A percentile compares a stretch with the other conserved stretches of the same genome.
phyloP scores from a whole-genome alignment of 495 filamentous ascomycete genomes.

The Podospora pseudopauciseta region DNA sequence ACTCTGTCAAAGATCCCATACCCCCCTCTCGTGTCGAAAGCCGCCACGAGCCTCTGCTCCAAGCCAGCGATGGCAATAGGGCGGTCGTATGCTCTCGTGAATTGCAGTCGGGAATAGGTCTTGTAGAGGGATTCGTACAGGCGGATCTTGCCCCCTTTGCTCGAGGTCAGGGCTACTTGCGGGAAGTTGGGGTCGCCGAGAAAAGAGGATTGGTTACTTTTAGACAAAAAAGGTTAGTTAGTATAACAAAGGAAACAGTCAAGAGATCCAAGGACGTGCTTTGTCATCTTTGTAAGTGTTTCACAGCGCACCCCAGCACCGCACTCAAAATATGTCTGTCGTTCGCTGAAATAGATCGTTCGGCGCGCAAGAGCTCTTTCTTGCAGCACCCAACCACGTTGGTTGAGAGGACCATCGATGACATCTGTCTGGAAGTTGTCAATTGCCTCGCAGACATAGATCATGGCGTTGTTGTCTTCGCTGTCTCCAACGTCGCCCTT shows the following conservation, averaged over 20 bases:
- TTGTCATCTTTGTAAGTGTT: conserved; percentile 24
- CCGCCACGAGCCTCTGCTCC: conserved; percentile 22
- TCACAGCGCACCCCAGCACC: conserved; percentile 39
- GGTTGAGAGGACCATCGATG: conserved; percentile 26
- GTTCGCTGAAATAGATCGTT: conserved; percentile 37
- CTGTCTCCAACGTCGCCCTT: neutral
- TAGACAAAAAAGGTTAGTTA: neutral
- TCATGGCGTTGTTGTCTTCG: neutral
- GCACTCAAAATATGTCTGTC: conserved; percentile 41
- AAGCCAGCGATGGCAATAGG: conserved; percentile 32
- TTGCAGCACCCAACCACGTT: conserved; percentile 41
- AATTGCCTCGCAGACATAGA: conserved; percentile 27
- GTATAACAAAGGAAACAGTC: neutral
- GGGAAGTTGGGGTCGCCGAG: conserved; percentile 38
- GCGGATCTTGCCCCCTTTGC: conserved; percentile 22
- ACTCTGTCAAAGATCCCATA: conserved; percentile 24
- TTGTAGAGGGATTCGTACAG: conserved; percentile 30
- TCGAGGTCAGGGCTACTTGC: conserved; percentile 5
- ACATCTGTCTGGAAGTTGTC: conserved; percentile 37
- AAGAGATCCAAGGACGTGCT: conserved; percentile 22
- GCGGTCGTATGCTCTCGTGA: conserved; percentile 26
- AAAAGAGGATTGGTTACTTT: conserved; percentile 29
- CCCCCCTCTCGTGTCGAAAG: conserved; percentile 20
- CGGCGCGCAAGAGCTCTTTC: conserved; percentile 38
- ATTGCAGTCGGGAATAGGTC: conserved; percentile 30